Base-by-base conservation (phyloP, 306 rosid species). In the Prunus fruticosa region DNA sequence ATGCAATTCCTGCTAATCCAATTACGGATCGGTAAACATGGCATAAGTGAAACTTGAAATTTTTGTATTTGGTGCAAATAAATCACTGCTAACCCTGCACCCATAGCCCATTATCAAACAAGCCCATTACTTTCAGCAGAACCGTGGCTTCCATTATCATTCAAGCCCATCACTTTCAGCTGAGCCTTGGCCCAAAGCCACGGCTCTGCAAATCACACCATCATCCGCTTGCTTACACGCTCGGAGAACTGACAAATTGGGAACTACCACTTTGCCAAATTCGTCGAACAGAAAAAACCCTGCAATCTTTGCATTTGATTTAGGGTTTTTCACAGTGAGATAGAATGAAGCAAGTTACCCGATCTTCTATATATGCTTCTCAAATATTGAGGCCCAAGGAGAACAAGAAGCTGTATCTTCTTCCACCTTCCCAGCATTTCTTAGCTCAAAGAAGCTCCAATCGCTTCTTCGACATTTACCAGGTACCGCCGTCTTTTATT, bases 401-500 rank as follows among this genome's bases (percentile, higher is more conserved):
- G 63, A 79, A 71, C 41, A 66, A 65, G 54, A n/a, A 43, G 19
- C 60, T 64, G 61, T 52, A 77, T 52, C 57, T 65, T 53, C 69
- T 83, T 47, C 81, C 84, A 79, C 87, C 88, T 58, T 74, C 86
- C 23, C 83, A 72, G 38, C 85, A 84, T 84, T 89, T 71, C 71
- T 51, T 90, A 23, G 79, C 95, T 87, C 96, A 80, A 73, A 81
- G 80, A 80, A 84, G 85, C 71, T 87, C 93, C 76, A 87, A 75
- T 81, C 97, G 97, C 73, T 95, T 89, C 82, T 78, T 95, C 75
- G 93, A 95, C 83, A 76, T 90, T 83, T 88, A 86, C 80, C 80
- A 92, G 97, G 97, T 93, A 19, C 54, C 51, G 3, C 34, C 22
- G 15, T 20, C 45, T 38, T 15, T 66, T 63, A 41, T 47, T 64